These are phyloP conservation scores for Ustilago bromivora DNA, from an alignment of 1,284 basidiomycete species.

Conservation along the genomic window DNA sequence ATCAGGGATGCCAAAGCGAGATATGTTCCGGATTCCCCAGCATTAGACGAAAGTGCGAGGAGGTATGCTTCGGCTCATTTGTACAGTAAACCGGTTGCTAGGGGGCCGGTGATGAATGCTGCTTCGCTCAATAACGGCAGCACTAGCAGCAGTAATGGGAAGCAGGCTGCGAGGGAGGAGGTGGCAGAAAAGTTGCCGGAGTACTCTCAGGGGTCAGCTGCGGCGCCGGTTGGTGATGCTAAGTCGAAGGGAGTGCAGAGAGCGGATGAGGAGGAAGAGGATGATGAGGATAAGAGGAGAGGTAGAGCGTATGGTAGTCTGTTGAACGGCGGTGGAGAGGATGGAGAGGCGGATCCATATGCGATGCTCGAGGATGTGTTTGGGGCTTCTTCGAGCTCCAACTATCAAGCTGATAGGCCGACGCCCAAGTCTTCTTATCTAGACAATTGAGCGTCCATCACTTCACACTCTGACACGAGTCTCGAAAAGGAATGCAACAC, in stretches of 20 bases:
- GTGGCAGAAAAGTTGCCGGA: neutral
- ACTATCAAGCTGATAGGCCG: slow-evolving; percentile 28
- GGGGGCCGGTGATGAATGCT: slow-evolving; percentile 30
- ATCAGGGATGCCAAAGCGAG: slow-evolving; percentile 59
- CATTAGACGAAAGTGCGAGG: slow-evolving; percentile 58
- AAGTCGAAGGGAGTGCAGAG: neutral
- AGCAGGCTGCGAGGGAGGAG: neutral
- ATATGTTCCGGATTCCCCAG: slow-evolving; percentile 58
- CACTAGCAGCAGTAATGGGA: neutral
- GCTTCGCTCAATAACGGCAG: neutral
- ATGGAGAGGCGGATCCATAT: slow-evolving; percentile 39
- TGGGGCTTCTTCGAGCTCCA: slow-evolving; percentile 11
- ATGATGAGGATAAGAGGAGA: slow-evolving; percentile 1
- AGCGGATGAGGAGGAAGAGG: slow-evolving; percentile 1
- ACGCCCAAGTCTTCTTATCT: slow-evolving; percentile 25
- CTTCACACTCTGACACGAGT: neutral
- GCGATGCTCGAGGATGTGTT: slow-evolving; percentile 50
- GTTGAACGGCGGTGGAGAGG: slow-evolving; percentile 7
- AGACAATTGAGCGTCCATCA: neutral
- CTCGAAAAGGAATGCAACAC: neutral
- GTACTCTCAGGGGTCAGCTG: neutral
- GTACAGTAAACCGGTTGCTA: slow-evolving; percentile 50
- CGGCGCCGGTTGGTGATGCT: neutral
- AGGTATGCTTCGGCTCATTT: slow-evolving; percentile 58
- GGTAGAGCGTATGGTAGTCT: neutral